phyloP scores from a whole-genome alignment of 2,329 filamentous ascomycete species.

The Amauroascus verrucosus region DNA sequence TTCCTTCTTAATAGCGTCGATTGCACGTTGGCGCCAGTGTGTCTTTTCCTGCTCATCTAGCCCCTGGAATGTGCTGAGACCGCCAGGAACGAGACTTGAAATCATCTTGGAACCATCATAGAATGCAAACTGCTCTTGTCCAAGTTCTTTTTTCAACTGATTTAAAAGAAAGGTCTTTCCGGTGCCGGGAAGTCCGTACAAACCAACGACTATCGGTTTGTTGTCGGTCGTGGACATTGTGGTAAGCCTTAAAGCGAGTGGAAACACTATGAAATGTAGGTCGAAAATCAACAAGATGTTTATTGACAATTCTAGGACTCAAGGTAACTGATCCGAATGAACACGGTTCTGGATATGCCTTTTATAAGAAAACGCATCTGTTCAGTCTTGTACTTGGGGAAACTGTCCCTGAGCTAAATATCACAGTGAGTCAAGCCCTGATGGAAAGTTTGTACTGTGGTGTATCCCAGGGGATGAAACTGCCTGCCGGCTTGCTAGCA shows the following conservation, averaged over 20 bases:
- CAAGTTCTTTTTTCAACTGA: slow-evolving; percentile 31
- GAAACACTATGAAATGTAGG: not conserved
- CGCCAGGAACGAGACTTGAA: slow-evolving; percentile 34
- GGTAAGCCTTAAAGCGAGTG: not conserved
- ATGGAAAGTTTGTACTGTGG: too few species aligned
- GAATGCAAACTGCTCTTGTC: slow-evolving; percentile 33
- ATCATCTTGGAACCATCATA: slow-evolving; percentile 47
- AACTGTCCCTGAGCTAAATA: not conserved
- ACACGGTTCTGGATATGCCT: not conserved
- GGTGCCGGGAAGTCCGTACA: slow-evolving; percentile 47
- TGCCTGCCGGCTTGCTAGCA: too few species aligned
- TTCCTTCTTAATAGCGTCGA: slow-evolving; percentile 35
- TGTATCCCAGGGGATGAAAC: too few species aligned
- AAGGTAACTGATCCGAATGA: not conserved
- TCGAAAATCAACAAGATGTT: not conserved
- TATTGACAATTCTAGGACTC: not conserved
- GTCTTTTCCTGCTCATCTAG: slow-evolving; percentile 31
- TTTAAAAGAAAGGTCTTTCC: slow-evolving; percentile 44
- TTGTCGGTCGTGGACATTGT: not conserved
- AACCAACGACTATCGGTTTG: slow-evolving; percentile 39
- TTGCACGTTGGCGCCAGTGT: slow-evolving; percentile 37
- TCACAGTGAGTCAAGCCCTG: too few species aligned
- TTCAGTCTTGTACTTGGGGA: not conserved
- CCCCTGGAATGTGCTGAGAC: slow-evolving; percentile 40
- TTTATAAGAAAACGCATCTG: not conserved